A percentile compares a stretch with the other conserved stretches of the same genome.
Evolutionary conservation across 768 basidiomycete genomes (phyloP).

Genomic region (Phaffia australis): DNA sequence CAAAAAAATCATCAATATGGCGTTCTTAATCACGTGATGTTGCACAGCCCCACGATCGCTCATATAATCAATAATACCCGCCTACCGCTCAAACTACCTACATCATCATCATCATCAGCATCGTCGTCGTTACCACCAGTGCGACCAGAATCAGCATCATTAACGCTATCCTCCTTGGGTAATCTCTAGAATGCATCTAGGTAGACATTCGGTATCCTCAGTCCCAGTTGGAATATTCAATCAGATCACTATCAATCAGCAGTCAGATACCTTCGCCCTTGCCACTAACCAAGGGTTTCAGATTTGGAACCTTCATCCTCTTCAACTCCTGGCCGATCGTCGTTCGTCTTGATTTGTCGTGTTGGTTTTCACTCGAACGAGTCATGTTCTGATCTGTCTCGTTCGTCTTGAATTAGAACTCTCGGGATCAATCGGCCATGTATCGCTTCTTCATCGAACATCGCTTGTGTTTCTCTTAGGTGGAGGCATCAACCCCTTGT

Average conservation of each 20-base stretch:
- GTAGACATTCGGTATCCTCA: constrained; percentile 35
- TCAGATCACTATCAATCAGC: constrained; percentile 32
- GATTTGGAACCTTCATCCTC: constrained; percentile 33
- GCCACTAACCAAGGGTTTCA: constrained; percentile 35
- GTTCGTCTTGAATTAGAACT: constrained; percentile 27
- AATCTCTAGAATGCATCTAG: constrained; percentile 33
- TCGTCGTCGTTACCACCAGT: too few relatives aligned
- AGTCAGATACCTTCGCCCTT: constrained; percentile 32
- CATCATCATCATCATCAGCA: too few relatives aligned
- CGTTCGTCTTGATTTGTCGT: background rate
- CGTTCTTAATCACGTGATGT: too few relatives aligned
- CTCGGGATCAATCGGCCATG: constrained; percentile 33
- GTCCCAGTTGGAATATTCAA: constrained; percentile 31
- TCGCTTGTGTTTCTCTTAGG: constrained; percentile 37
- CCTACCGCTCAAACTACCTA: too few relatives aligned
- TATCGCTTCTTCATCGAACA: constrained; percentile 30
- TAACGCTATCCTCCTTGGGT: background rate
- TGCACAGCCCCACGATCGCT: too few relatives aligned
- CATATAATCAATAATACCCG: too few relatives aligned
- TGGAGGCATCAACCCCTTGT: constrained; percentile 36
- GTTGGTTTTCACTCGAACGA: background rate
- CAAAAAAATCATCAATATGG: too few relatives aligned
- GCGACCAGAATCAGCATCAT: too few relatives aligned
- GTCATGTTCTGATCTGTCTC: constrained; percentile 7
- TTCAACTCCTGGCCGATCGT: constrained; percentile 15